phyloP scores from a whole-genome alignment of 768 basidiomycete genomes.

The Brasilioporus rufonigricans region DNA sequence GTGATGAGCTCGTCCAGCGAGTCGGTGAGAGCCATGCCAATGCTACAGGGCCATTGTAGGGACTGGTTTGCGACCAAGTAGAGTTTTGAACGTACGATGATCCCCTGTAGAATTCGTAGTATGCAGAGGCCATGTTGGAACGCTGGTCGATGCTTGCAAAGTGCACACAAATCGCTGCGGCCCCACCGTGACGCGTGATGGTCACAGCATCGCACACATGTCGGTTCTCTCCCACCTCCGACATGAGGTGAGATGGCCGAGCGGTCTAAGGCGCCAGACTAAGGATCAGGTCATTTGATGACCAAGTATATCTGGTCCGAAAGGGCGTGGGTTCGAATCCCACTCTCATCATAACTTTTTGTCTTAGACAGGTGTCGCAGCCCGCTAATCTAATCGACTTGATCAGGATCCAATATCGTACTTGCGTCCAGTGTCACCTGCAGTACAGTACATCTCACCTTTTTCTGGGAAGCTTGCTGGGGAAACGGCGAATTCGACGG shows the following conservation, averaged over 20 bases:
- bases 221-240: fast-evolving
- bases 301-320: slow-evolving; percentile 34
- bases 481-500: background rate
- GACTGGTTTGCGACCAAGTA: background rate
- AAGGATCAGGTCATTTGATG: slow-evolving; percentile 39
- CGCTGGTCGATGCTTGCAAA: slow-evolving; percentile 9
- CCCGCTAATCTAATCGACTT: no score
- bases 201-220: slow-evolving; percentile 6
- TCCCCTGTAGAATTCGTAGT: slow-evolving; percentile 91
- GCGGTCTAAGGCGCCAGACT: slow-evolving; percentile 65
- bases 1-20: slow-evolving; percentile 98
- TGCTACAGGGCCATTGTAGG: slow-evolving; percentile 45
- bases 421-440: background rate
- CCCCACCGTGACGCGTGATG: slow-evolving; percentile 23
- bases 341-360: slow-evolving; percentile 32
- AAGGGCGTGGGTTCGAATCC: slow-evolving; percentile 44
- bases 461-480: background rate
- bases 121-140: slow-evolving; percentile 68
- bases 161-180: background rate
- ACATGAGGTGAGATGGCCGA: slow-evolving; percentile 46
- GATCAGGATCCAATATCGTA: no score
- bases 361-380: background rate
- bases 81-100: slow-evolving; percentile 64
- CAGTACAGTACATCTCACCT: background rate
- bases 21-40: slow-evolving; percentile 96